phyloP scores from a whole-genome alignment of 164 flowering plant species.

The Dillenia suffruticosa region DNA sequence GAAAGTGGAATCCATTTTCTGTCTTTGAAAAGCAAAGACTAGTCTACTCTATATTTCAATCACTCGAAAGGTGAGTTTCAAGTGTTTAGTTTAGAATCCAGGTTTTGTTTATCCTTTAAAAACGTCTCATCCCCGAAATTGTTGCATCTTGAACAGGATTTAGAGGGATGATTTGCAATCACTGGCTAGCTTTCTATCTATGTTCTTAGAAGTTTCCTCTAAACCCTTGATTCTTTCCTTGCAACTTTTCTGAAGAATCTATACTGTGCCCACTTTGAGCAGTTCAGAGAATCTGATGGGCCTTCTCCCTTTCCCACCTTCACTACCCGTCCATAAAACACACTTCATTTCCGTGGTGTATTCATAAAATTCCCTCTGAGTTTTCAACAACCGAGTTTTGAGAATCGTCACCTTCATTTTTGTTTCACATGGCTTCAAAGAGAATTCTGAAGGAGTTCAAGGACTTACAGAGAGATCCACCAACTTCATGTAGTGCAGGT shows the following conservation, averaged over 20 bases:
- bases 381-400: not conserved
- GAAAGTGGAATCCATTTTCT: not conserved
- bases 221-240: slow-evolving; percentile 13
- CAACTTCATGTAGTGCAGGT: slow-evolving; percentile 83
- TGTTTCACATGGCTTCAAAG: slow-evolving; percentile 47
- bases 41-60: no score
- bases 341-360: slow-evolving; percentile 1
- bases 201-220: not conserved
- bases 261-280: slow-evolving; percentile 29
- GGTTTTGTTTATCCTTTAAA: no score
- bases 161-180: no score
- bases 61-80: no score
- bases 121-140: no score
- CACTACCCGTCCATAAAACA: slow-evolving; percentile 15
- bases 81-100: no score
- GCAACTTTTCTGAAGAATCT: slow-evolving; percentile 22
- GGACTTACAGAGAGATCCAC: slow-evolving; percentile 75
- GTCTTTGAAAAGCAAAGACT: no score
- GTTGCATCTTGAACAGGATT: no score
- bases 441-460: slow-evolving; percentile 66
- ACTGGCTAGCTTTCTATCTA: no score
- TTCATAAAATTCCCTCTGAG: not conserved
- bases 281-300: slow-evolving; percentile 15
- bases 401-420: not conserved
- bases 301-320: slow-evolving; percentile 9